Evolutionary conservation across 106 monocot genomes (phyloP).

Genomic region (Platanthera guangdongensis): DNA sequence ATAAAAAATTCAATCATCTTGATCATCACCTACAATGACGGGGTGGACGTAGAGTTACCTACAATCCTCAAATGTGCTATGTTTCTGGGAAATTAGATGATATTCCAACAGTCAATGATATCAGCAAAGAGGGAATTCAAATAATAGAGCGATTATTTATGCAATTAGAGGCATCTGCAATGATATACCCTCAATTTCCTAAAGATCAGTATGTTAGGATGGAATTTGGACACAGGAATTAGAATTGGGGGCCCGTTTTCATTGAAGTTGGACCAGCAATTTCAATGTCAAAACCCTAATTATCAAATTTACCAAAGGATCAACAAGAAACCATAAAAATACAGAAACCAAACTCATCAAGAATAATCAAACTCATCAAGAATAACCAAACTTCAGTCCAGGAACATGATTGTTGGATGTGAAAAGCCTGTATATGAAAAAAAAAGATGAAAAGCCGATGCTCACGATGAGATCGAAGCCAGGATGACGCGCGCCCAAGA

Average conservation of each 20-base stretch:
- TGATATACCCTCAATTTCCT: neutral
- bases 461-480: conserved; percentile 65
- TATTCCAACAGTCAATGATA: neutral
- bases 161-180: neutral
- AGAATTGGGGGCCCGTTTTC: too few relatives aligned
- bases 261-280: neutral
- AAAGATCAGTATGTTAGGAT: neutral
- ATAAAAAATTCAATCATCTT: too few relatives aligned
- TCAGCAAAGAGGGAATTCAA: neutral
- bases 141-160: neutral
- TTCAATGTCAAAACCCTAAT: neutral
- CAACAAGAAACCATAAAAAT: neutral
- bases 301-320: neutral
- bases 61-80: too few relatives aligned
- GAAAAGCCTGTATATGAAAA: neutral
- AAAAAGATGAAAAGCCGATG: neutral
- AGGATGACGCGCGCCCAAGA: conserved; percentile 71
- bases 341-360: neutral
- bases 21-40: too few relatives aligned
- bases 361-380: neutral
- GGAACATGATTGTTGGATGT: neutral
- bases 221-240: too few relatives aligned
- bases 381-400: neutral
- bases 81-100: neutral
- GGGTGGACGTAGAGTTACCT: too few relatives aligned